Base-by-base conservation (phyloP, 306 rosid genomes). In the Citrullus colocynthis region DNA sequence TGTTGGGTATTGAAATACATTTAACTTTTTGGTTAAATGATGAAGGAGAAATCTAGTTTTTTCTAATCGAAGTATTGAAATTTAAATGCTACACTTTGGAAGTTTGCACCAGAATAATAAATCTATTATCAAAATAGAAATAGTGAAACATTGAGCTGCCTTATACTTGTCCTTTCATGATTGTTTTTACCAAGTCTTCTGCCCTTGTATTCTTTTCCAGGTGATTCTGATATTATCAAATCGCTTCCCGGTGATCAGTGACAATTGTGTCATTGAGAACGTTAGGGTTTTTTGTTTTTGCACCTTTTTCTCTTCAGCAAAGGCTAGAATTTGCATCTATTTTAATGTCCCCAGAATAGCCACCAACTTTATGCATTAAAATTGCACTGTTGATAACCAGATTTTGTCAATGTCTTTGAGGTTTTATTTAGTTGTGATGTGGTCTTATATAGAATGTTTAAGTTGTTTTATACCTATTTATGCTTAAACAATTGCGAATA, bases 141-240 rank as follows among this genome's bases (percentile, higher is more conserved):
- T 1, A 15, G 57, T 52, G n/a, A 52, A 52, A 52, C 57, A 15
- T 16, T 52, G 2, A 16, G 20, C 3, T 16, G 57, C 20, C 57
- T 52, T 15, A 2, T 55, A 55, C 59, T 55, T 0, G n/a, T 1
- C 41, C 75, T 8, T 34, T 9, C 45, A 6, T 71, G 59, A 49
- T 49, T 4, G 0, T 44, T 49, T 14, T 49, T 28, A 73, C 48
- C 2, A n/a, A 78, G 9, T 74, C 64, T 39, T 16, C 20, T 63
- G 11, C 7, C 17, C 0, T 24, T 21, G 4, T 55, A 4, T 67
- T 44, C 5, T 44, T 85, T 65, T 62, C 20, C 51, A 86, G 89
- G 89, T 79, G 89, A 86, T 80, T 86, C 89, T 2, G 87, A 84
- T 77, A 86, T 86, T 45, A 84, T 86, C 77, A 86, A 86, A 79